Percentiles rank a stretch among this genome's conserved stretches.
Conservation (phyloP, 108 stramenopile species). For the Cyclotella kingstonii region DNA sequence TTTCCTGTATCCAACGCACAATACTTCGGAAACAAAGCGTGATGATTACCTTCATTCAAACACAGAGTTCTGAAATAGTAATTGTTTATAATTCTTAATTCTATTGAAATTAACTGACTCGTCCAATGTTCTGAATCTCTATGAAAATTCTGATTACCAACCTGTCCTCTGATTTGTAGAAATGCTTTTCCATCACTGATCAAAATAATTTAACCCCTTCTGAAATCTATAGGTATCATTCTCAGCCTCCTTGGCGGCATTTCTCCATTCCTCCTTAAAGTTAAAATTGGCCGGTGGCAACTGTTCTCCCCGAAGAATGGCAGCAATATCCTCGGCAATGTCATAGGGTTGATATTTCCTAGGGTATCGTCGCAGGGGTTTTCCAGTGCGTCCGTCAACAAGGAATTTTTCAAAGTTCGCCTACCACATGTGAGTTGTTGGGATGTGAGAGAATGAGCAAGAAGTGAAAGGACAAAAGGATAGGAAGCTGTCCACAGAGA, state of each 20-base stretch:
- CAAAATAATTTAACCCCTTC: slow-evolving; percentile 87
- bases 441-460: not conserved
- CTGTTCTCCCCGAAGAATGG: slow-evolving; percentile 50
- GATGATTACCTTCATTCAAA: no score
- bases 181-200: no score
- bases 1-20: no score
- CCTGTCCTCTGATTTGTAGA: no score
- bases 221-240: slow-evolving; percentile 84
- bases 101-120: no score
- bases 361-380: slow-evolving; percentile 80
- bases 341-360: slow-evolving; percentile 78
- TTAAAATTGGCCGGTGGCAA: slow-evolving; percentile 80
- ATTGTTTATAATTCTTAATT: no score
- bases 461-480: not conserved
- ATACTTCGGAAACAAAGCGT: no score
- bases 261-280: slow-evolving; percentile 80
- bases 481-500: not conserved
- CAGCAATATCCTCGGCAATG: slow-evolving; percentile 79
- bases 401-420: slow-evolving; percentile 91
- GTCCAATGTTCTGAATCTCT: no score
- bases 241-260: slow-evolving; percentile 76
- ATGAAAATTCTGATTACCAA: no score
- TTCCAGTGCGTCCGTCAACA: slow-evolving; percentile 75
- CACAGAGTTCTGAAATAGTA: no score
- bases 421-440: slow-evolving; percentile 1